Conservation (phyloP, 2,329 filamentous ascomycete genomes). For the Dactylellina leptospora region DNA sequence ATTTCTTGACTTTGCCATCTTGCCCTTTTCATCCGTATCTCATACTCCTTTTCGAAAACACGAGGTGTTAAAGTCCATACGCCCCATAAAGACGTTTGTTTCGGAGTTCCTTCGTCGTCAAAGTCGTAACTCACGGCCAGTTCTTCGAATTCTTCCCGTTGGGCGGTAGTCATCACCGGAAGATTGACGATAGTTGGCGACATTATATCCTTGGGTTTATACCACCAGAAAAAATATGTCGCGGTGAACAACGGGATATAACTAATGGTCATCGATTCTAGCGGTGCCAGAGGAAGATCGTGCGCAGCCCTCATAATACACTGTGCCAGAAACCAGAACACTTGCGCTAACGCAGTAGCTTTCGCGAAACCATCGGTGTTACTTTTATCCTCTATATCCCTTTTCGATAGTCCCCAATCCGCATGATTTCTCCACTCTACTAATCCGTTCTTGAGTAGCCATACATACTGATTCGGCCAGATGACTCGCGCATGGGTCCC, state of each 20-base stretch:
- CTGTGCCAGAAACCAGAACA: slow-evolving; percentile 59
- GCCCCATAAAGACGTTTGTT: slow-evolving; percentile 56
- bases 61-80: slow-evolving; percentile 59
- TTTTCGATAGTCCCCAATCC: slow-evolving; percentile 57
- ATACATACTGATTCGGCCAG: slow-evolving; percentile 59
- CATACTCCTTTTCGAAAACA: slow-evolving; percentile 58
- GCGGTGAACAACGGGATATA: slow-evolving; percentile 60
- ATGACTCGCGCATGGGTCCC: slow-evolving; percentile 56
- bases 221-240: slow-evolving; percentile 60
- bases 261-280: slow-evolving; percentile 60
- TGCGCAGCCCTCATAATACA: slow-evolving; percentile 58
- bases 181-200: slow-evolving; percentile 58
- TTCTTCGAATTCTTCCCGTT: slow-evolving; percentile 56
- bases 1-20: slow-evolving; percentile 59
- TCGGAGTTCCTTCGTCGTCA: slow-evolving; percentile 56
- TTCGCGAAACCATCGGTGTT: slow-evolving; percentile 59
- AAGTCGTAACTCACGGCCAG: slow-evolving; percentile 57
- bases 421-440: slow-evolving; percentile 58
- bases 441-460: slow-evolving; percentile 58
- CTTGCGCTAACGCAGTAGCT: slow-evolving; percentile 57
- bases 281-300: slow-evolving; percentile 58
- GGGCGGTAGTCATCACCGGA: slow-evolving; percentile 56
- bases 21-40: slow-evolving; percentile 59
- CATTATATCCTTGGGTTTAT: slow-evolving; percentile 60
- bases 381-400: slow-evolving; percentile 59